phyloP scores from a whole-genome alignment of 139 green algal genomes.

The Auxenochlorella pyrenoidosa region DNA sequence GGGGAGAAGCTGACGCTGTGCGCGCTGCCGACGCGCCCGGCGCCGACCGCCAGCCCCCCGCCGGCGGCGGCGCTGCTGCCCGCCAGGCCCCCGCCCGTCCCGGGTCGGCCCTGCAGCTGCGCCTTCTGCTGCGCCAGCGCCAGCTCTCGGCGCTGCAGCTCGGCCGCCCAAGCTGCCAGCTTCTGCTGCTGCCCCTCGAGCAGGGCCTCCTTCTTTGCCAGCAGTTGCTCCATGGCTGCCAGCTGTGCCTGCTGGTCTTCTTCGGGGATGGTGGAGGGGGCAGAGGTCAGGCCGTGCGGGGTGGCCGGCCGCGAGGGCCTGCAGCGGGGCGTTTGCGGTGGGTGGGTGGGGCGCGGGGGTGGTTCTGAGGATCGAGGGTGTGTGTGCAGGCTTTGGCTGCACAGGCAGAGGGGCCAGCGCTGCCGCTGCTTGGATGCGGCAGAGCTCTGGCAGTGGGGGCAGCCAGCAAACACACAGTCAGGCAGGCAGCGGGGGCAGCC shows the following conservation, averaged over 20 bases:
- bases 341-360: too few relatives aligned
- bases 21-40: not conserved
- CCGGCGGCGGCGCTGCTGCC: not conserved
- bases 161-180: slow-evolving; percentile 35
- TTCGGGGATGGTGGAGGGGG: not conserved
- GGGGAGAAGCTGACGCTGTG: not conserved
- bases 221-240: slow-evolving; percentile 13
- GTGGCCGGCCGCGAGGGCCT: too few relatives aligned
- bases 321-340: too few relatives aligned
- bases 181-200: slow-evolving; percentile 45
- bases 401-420: too few relatives aligned
- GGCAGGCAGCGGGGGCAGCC: not conserved
- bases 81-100: not conserved
- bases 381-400: too few relatives aligned
- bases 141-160: slow-evolving; percentile 41
- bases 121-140: slow-evolving; percentile 3
- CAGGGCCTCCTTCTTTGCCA: slow-evolving; percentile 34
- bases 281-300: too few relatives aligned
- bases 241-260: slow-evolving; percentile 7
- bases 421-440: too few relatives aligned
- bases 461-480: too few relatives aligned
- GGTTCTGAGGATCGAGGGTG: too few relatives aligned
- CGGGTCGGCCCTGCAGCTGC: not conserved
- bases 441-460: too few relatives aligned
- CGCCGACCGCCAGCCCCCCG: not conserved